Evolutionary conservation across 495 filamentous ascomycete species (phyloP).

Genomic region (Neurospora sp.): DNA sequence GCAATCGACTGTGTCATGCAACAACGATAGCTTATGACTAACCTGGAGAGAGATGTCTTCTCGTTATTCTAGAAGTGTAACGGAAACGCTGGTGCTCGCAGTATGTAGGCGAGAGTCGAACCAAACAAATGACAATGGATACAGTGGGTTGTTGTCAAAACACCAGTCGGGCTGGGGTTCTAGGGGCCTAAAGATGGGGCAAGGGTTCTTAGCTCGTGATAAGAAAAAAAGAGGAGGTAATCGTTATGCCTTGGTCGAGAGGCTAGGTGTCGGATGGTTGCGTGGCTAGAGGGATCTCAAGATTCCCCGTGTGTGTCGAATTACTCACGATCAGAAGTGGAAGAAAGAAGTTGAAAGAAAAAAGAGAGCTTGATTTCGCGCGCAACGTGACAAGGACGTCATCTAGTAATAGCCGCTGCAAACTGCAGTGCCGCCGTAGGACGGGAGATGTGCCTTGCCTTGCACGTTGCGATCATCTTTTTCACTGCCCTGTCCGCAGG

Average conservation of each 20-base stretch:
- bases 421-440: background rate
- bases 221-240: background rate
- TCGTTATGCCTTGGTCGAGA: background rate
- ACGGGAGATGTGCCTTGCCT: background rate
- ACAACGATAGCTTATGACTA: background rate
- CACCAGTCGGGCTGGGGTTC: background rate
- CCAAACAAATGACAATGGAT: background rate
- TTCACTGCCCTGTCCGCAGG: background rate
- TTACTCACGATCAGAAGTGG: background rate
- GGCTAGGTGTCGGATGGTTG: background rate
- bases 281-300: background rate
- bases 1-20: background rate
- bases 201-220: background rate
- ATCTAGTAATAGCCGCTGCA: background rate
- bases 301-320: background rate
- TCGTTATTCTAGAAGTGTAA: background rate
- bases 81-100: background rate
- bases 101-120: background rate
- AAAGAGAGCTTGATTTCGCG: background rate
- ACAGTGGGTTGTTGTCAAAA: background rate
- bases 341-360: background rate
- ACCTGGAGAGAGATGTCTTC: background rate
- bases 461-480: background rate
- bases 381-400: background rate
- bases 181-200: background rate